Conservation (phyloP, 257 asterid species). For the Solanum gracilifrons region DNA sequence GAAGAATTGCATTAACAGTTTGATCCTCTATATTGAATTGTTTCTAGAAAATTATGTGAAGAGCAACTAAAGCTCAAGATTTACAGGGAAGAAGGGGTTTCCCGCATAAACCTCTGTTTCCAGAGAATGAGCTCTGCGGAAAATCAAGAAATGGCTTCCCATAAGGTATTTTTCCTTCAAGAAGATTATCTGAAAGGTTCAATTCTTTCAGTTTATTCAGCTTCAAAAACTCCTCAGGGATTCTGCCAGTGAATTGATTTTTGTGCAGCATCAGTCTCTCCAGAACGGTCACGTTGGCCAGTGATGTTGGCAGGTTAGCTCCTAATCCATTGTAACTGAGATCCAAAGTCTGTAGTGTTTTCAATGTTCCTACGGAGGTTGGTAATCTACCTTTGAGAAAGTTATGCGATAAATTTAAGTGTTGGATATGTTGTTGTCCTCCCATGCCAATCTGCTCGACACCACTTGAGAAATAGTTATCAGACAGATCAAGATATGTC, state of each 20-base stretch:
- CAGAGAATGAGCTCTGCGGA: slow-evolving; percentile 31
- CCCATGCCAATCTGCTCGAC: slow-evolving; percentile 25
- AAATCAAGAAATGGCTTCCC: slow-evolving; percentile 52
- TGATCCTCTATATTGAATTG: background rate
- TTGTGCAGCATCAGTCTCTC: slow-evolving; percentile 50
- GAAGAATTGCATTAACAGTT: background rate
- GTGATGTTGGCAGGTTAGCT: slow-evolving; percentile 24
- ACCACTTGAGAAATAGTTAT: slow-evolving; percentile 28
- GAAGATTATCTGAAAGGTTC: slow-evolving; percentile 39
- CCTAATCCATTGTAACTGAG: slow-evolving; percentile 41
- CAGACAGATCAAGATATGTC: slow-evolving; percentile 37
- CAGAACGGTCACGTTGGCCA: slow-evolving; percentile 28
- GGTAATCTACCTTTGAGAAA: slow-evolving; percentile 32
- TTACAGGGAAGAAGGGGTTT: slow-evolving; percentile 45
- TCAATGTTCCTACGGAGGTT: slow-evolving; percentile 20
- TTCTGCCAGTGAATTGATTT: slow-evolving; percentile 40
- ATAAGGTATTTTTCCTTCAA: slow-evolving; percentile 44
- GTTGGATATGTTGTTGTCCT: slow-evolving; percentile 13
- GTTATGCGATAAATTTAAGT: slow-evolving; percentile 38
- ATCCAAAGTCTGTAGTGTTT: slow-evolving; percentile 29
- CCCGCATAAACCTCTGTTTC: slow-evolving; percentile 56
- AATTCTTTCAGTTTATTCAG: slow-evolving; percentile 36
- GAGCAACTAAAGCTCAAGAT: slow-evolving; percentile 4
- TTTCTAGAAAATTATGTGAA: background rate
- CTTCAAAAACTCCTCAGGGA: slow-evolving; percentile 36